A percentile compares a stretch with the other conserved stretches of the same genome.
These are phyloP conservation scores for Drechslerella dactyloides DNA, from an alignment of 2,329 filamentous ascomycete genomes.

Conservation along the genomic window DNA sequence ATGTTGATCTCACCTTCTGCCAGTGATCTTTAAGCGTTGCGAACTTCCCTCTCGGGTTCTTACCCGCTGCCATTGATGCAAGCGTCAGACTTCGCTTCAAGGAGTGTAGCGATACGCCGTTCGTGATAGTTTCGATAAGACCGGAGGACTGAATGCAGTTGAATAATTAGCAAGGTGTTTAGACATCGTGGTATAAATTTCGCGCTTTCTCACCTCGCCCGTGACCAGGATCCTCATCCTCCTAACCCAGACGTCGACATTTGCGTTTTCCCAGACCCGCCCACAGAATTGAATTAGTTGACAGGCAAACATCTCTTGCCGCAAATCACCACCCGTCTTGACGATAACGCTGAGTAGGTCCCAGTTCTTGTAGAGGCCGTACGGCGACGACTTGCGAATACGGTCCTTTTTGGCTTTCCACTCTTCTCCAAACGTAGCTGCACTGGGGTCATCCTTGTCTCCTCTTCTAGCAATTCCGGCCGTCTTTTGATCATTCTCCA, in stretches of 20 bases:
- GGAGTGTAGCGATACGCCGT: constrained; percentile 84
- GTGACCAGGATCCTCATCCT: constrained; percentile 86
- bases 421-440: constrained; percentile 83
- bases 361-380: constrained; percentile 90
- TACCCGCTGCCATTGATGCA: constrained; percentile 73
- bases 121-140: constrained; percentile 85
- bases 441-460: constrained; percentile 83
- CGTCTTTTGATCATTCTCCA: constrained; percentile 90
- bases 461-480: constrained; percentile 80
- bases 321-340: constrained; percentile 81
- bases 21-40: constrained; percentile 84
- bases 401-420: constrained; percentile 85
- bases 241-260: constrained; percentile 83
- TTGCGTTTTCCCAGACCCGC: constrained; percentile 78
- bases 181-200: constrained; percentile 10
- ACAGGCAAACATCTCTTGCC: constrained; percentile 85
- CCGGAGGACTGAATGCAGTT: constrained; percentile 67
- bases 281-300: constrained; percentile 82
- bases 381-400: constrained; percentile 80
- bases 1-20: constrained; percentile 68
- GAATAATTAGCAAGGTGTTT: constrained; percentile 34
- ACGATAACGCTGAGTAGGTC: constrained; percentile 85
- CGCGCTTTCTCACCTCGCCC: constrained; percentile 64
- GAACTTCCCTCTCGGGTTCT: constrained; percentile 75
- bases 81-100: constrained; percentile 82